Evolutionary conservation across 208 protist genomes (phyloP).

Genomic region (Wallacemonas rigidus): DNA sequence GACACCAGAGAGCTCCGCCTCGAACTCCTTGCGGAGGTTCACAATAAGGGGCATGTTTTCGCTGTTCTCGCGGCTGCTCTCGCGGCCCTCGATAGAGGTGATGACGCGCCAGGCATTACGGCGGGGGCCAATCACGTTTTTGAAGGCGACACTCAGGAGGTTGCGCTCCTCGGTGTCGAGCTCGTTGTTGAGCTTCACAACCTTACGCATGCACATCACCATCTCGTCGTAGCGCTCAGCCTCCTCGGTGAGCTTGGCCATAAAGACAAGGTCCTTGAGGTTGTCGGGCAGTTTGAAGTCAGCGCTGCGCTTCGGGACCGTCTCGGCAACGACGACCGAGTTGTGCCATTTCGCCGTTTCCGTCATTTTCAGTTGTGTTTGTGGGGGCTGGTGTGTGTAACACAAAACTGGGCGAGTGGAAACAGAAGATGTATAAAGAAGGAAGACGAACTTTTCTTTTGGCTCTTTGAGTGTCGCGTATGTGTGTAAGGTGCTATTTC

Average conservation of each 20-base stretch:
- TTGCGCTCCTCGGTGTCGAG: slow-evolving; percentile 99
- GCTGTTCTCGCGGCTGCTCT: slow-evolving; percentile 90
- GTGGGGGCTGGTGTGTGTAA: neutral
- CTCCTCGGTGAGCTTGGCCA: slow-evolving; percentile 98
- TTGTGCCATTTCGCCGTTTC: slow-evolving; percentile 87
- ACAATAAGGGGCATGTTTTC: slow-evolving; percentile 91
- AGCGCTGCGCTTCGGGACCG: slow-evolving; percentile 73
- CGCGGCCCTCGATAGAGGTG: slow-evolving; percentile 97
- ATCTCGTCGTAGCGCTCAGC: slow-evolving; percentile 99
- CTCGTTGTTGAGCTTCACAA: slow-evolving; percentile 95
- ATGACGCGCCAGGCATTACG: slow-evolving; percentile 99
- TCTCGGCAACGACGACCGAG: slow-evolving; percentile 64
- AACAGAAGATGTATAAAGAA: neutral
- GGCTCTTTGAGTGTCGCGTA: no score
- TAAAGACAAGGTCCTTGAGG: slow-evolving; percentile 92
- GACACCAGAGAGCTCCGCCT: slow-evolving; percentile 97
- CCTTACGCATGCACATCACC: slow-evolving; percentile 98
- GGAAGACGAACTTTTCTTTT: neutral
- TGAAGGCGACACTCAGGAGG: slow-evolving; percentile 99
- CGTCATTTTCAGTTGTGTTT: slow-evolving; percentile 43
- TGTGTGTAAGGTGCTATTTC: no score
- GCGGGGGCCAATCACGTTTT: slow-evolving; percentile 99
- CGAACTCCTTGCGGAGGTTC: slow-evolving; percentile 96
- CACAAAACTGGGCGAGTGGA: neutral
- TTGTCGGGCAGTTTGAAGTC: slow-evolving; percentile 83